Evolutionary conservation across 1,284 basidiomycete species (phyloP).

Genomic region (Ustilago shanxiensis): DNA sequence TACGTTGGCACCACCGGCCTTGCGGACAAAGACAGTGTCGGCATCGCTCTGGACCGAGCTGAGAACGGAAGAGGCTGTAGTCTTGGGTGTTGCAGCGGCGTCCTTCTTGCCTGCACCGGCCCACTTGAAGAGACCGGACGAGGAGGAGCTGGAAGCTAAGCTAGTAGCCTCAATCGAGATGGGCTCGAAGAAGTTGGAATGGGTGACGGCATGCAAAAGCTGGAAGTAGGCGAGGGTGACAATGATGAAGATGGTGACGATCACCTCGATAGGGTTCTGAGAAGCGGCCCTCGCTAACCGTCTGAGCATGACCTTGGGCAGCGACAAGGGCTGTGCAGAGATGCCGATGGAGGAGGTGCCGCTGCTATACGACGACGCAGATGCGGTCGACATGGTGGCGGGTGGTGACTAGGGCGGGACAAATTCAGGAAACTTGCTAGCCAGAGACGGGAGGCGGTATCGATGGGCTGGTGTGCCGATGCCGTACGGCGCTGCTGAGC

Average conservation of each 20-base stretch:
- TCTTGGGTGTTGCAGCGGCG: not conserved
- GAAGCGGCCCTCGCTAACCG: slow-evolving; percentile 51
- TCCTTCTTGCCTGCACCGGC: slow-evolving; percentile 26
- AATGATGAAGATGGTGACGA: slow-evolving; percentile 86
- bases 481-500: not conserved
- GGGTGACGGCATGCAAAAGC: slow-evolving; percentile 84
- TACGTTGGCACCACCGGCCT: slow-evolving; percentile 35
- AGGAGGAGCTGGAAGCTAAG: slow-evolving; percentile 53
- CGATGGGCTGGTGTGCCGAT: not conserved
- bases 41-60: slow-evolving; percentile 11
- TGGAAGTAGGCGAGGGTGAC: slow-evolving; percentile 93
- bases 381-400: slow-evolving; percentile 41
- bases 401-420: not conserved
- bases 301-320: slow-evolving; percentile 54
- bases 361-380: slow-evolving; percentile 44
- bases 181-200: slow-evolving; percentile 72
- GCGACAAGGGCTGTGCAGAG: slow-evolving; percentile 43
- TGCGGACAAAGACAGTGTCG: slow-evolving; percentile 48
- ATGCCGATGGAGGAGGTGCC: slow-evolving; percentile 44
- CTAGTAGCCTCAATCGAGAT: slow-evolving; percentile 53
- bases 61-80: not conserved
- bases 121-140: slow-evolving; percentile 50
- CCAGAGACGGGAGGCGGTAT: not conserved
- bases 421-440: not conserved
- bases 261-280: slow-evolving; percentile 78